phyloP scores from a whole-genome alignment of 257 asterid genomes.

The Fraxinus cuspidata region DNA sequence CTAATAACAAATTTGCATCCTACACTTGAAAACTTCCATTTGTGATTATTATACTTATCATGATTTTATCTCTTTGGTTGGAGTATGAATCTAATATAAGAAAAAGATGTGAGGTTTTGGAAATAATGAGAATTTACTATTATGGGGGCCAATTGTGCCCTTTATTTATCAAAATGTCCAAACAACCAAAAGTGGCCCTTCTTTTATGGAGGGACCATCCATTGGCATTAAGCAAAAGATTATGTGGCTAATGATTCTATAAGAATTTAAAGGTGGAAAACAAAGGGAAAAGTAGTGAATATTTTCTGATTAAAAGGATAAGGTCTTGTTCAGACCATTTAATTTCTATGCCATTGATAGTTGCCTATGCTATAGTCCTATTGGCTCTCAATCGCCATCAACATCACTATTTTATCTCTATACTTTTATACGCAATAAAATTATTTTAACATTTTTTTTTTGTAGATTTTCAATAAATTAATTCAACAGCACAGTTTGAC shows the following conservation, averaged over 20 bases:
- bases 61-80: no score
- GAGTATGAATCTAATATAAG: no score
- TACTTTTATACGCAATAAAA: background rate
- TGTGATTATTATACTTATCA: no score
- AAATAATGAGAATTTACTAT: background rate
- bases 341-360: slow-evolving; percentile 18
- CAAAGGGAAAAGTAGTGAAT: slow-evolving; percentile 24
- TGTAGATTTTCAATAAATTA: no score
- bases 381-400: slow-evolving; percentile 15
- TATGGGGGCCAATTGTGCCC: slow-evolving; percentile 17
- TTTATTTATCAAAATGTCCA: slow-evolving; percentile 19
- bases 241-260: slow-evolving; percentile 42
- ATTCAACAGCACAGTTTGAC: slow-evolving; percentile 1
- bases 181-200: slow-evolving; percentile 37
- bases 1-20: no score
- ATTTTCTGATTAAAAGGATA: slow-evolving; percentile 21
- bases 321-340: slow-evolving; percentile 27
- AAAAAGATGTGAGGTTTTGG: background rate
- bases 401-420: slow-evolving; percentile 1
- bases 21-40: no score
- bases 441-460: background rate
- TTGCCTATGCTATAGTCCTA: background rate
- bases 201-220: slow-evolving; percentile 36
- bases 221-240: slow-evolving; percentile 39
- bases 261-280: slow-evolving; percentile 30